Evolutionary conservation across 768 basidiomycete genomes (phyloP), one percentile per base, ranked within the genome.

Genomic region (Termitomyces sp.): DNA sequence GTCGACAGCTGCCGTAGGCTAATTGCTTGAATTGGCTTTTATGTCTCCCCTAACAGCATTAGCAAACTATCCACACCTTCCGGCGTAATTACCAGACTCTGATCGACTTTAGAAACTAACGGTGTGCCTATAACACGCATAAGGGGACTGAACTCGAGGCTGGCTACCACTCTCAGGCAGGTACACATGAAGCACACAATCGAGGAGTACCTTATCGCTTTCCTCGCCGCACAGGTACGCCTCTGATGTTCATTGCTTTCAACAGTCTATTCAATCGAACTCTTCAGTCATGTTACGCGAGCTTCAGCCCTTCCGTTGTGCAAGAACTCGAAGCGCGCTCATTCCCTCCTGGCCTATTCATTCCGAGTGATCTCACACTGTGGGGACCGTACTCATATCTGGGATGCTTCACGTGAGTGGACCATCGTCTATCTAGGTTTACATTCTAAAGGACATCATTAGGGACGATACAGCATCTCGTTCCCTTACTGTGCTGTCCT

Each of bases 351-450:
- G 63, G 63, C 34, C 42, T 61, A n/a, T 64, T 60, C 40, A 64
- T 64, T 40, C 63, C 63, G 3, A 52, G 14, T 37, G 63, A 64
- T 50, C 61, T 64, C 34, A 61, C 34, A n/a, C 52, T 61, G 1
- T 61, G 63, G 63, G 63, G 63, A 15, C 3, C 31, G 20, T 64
- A 64, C 20, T 45, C 32, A 2, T 64, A 64, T 42, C 42, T 56
- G 31, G 63, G 63, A 56, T 64, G 63, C 47, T 64, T 54, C 48
- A 64, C 63, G 60, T 64, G 47, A 56, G 57, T 54, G 29, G 52
- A 29, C 25, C 4, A 31, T 15, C 14, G 3, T 20, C n/a, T 7
- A 4, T 10, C 3, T n/a, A 10, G 9, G 7, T 0, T 20, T 48
- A n/a, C n/a, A 15, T 52, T 25, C 20, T 45, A 12, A 53, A 17